Evolutionary conservation across 2,329 filamentous ascomycete species (phyloP).

Genomic region (Geosmithia putterillii): DNA sequence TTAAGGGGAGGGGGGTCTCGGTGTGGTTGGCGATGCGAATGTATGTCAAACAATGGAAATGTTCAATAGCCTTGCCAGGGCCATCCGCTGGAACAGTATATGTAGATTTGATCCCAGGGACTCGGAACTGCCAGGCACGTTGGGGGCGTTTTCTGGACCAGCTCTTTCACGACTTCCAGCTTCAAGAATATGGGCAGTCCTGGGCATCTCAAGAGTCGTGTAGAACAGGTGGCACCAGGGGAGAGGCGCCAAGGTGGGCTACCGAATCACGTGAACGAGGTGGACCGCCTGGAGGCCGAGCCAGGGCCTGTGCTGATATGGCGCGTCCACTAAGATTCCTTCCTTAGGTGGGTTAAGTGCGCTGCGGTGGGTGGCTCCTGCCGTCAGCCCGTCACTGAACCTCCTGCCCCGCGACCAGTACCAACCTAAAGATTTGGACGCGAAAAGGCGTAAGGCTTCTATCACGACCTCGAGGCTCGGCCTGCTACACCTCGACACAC

Average conservation of each 20-base stretch:
- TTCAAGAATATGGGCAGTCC: constrained; percentile 23
- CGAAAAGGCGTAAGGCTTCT: not conserved
- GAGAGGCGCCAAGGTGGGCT: constrained; percentile 3
- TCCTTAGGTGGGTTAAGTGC: not conserved
- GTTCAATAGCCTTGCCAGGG: constrained; percentile 11
- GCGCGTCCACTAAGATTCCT: not conserved
- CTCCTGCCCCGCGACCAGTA: not conserved
- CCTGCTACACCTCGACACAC: not conserved
- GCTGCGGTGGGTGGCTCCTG: not conserved
- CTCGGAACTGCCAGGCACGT: not conserved
- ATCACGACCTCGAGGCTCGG: not conserved
- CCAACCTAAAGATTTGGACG: not conserved
- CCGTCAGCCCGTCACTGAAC: too few species aligned
- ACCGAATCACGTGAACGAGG: constrained; percentile 17
- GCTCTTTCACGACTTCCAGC: constrained; percentile 14
- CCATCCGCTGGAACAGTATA: constrained; percentile 14
- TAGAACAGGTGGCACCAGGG: constrained; percentile 29
- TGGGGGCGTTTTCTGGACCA: constrained; percentile 12
- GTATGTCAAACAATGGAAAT: not conserved
- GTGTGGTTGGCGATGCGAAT: constrained; percentile 7
- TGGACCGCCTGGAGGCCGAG: not conserved
- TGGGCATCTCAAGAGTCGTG: constrained; percentile 11
- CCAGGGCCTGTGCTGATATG: constrained; percentile 1
- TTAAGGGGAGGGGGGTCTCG: constrained; percentile 13
- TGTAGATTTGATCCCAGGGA: constrained; percentile 14